Evolutionary conservation across 2,329 filamentous ascomycete species (phyloP).

Genomic region (Fusarium nisikadoi): DNA sequence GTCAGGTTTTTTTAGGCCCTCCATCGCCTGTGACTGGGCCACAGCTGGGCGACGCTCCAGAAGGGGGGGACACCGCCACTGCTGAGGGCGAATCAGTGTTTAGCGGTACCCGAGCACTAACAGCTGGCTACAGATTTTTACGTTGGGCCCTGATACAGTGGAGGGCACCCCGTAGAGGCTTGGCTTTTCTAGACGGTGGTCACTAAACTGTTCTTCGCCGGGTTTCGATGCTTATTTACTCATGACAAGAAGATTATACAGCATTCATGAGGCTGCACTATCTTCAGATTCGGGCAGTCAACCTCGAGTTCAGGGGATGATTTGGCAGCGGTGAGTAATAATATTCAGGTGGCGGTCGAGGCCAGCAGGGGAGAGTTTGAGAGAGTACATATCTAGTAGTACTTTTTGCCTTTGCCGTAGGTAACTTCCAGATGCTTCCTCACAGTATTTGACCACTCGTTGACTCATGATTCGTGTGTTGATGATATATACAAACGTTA

Average conservation of each 20-base stretch:
- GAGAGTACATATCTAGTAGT: neutral
- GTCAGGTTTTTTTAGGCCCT: slow-evolving; percentile 45
- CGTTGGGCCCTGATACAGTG: slow-evolving; percentile 38
- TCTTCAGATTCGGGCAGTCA: slow-evolving; percentile 7
- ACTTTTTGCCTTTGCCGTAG: neutral
- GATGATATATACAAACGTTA: neutral
- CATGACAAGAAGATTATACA: slow-evolving; percentile 26
- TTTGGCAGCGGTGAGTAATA: slow-evolving; percentile 8
- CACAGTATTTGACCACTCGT: neutral
- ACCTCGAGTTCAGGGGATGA: neutral
- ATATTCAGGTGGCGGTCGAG: slow-evolving; percentile 16
- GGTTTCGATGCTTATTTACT: slow-evolving; percentile 44
- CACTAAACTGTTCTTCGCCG: slow-evolving; percentile 37
- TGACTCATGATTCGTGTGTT: slow-evolving; percentile 21
- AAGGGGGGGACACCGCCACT: slow-evolving; percentile 43
- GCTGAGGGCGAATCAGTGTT: slow-evolving; percentile 30
- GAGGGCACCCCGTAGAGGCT: slow-evolving; percentile 16
- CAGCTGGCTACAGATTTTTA: slow-evolving; percentile 31
- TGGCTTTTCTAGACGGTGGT: neutral
- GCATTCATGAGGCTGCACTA: neutral
- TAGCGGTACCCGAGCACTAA: slow-evolving; percentile 44
- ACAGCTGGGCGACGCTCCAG: slow-evolving; percentile 21
- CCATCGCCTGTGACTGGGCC: slow-evolving; percentile 29
- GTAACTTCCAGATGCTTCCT: slow-evolving; percentile 26
- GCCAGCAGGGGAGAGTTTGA: slow-evolving; percentile 4